These are phyloP conservation scores for Cystofilobasidium bisporidii DNA, from an alignment of 768 basidiomycete genomes.

Conservation along the genomic window DNA sequence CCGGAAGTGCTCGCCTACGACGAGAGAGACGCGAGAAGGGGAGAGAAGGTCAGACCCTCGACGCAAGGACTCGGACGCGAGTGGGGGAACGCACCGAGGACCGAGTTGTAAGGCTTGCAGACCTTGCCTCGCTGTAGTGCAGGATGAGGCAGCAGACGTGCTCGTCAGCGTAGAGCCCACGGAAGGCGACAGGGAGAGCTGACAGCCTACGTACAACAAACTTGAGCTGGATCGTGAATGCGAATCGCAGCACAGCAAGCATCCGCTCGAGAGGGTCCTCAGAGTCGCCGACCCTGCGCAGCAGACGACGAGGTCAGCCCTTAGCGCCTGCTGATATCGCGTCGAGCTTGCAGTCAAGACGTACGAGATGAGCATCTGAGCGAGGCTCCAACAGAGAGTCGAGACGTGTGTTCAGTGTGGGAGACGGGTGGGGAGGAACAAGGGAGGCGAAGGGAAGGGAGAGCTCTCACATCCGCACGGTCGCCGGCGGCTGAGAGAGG, in stretches of 20 bases:
- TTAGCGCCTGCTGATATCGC: not conserved
- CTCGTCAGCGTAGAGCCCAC: too few relatives aligned
- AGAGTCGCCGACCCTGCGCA: slow-evolving; percentile 73
- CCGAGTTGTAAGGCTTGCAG: slow-evolving; percentile 62
- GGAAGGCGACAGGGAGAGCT: too few relatives aligned
- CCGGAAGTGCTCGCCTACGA: slow-evolving; percentile 41
- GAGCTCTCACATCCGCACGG: slow-evolving; percentile 27
- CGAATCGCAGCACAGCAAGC: slow-evolving; percentile 79
- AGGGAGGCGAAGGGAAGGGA: not conserved
- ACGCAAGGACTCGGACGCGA: too few relatives aligned
- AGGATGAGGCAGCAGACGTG: too few relatives aligned
- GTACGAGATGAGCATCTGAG: slow-evolving; percentile 62
- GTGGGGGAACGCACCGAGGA: slow-evolving; percentile 32
- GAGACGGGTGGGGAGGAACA: too few relatives aligned
- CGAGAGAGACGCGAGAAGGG: not conserved
- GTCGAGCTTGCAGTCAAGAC: slow-evolving; percentile 36
- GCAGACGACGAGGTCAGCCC: not conserved
- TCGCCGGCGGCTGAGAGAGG: slow-evolving; percentile 25
- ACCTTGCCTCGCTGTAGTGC: slow-evolving; percentile 82
- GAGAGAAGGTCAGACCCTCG: too few relatives aligned
- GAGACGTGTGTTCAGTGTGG: too few relatives aligned
- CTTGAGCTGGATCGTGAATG: slow-evolving; percentile 89
- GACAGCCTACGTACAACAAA: slow-evolving; percentile 50
- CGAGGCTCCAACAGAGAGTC: too few relatives aligned
- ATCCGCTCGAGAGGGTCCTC: slow-evolving; percentile 88